phyloP scores from a whole-genome alignment of 2,329 filamentous ascomycete genomes.

The Phaeophleospora eucalypticola region DNA sequence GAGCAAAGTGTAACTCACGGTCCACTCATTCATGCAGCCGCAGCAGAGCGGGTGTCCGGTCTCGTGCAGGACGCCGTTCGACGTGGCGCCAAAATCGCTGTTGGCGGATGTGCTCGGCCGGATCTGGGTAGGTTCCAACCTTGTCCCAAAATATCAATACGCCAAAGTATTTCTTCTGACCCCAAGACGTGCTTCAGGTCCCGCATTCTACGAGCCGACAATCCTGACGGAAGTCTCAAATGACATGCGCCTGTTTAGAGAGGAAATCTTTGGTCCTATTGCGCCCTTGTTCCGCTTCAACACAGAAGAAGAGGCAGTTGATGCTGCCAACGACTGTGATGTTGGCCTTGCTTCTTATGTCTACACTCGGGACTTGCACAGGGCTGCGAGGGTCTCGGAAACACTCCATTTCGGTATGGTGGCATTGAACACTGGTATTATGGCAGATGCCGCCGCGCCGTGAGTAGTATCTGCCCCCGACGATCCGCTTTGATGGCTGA shows the following conservation, averaged over 20 bases:
- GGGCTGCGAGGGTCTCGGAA: constrained; percentile 37
- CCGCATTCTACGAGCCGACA: constrained; percentile 35
- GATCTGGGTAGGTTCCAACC: constrained; percentile 46
- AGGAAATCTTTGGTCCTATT: constrained; percentile 27
- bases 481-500: too few species aligned
- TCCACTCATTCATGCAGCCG: constrained; percentile 78
- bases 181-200: too few species aligned
- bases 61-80: constrained; percentile 73
- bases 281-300: constrained; percentile 23
- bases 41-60: constrained; percentile 68
- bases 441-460: constrained; percentile 26
- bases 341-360: constrained; percentile 33
- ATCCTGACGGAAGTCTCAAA: constrained; percentile 22
- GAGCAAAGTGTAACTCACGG: constrained; percentile 66
- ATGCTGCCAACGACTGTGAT: constrained; percentile 33
- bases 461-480: too few species aligned
- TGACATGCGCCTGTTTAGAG: constrained; percentile 21
- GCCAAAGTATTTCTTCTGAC: constrained; percentile 7
- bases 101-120: constrained; percentile 11
- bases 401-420: constrained; percentile 40
- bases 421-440: constrained; percentile 28
- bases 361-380: constrained; percentile 35
- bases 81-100: constrained; percentile 42
- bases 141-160: constrained; percentile 15
- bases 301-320: constrained; percentile 24